These are phyloP conservation scores for Hortiboletus flavorubellus DNA, from an alignment of 768 basidiomycete genomes.

Conservation along the genomic window DNA sequence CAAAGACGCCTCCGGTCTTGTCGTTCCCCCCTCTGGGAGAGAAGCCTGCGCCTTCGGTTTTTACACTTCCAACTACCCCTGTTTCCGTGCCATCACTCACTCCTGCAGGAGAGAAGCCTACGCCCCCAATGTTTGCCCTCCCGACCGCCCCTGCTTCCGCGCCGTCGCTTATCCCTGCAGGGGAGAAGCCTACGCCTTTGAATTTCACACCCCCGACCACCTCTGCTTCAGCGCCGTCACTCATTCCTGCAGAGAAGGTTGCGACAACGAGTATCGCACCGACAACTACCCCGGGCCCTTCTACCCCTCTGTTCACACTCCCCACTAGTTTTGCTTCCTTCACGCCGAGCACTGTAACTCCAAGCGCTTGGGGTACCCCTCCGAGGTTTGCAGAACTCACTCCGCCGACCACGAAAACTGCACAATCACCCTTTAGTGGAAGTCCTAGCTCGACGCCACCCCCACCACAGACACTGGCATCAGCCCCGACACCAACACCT, in stretches of 20 bases:
- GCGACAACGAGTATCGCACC: slow-evolving; percentile 2
- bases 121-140: too few relatives aligned
- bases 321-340: slow-evolving; percentile 12
- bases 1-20: slow-evolving; percentile 49
- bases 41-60: slow-evolving; percentile 8
- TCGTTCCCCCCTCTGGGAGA: slow-evolving; percentile 28
- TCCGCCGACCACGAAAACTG: neutral
- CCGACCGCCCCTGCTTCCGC: too few relatives aligned
- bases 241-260: neutral
- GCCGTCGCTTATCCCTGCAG: neutral
- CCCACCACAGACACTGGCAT: neutral
- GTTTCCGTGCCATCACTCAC: neutral
- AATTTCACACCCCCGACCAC: slow-evolving; percentile 6
- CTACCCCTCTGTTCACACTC: slow-evolving; percentile 8
- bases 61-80: slow-evolving; percentile 4
- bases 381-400: slow-evolving; percentile 2
- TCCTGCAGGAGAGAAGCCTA: neutral
- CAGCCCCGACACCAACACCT: slow-evolving; percentile 14
- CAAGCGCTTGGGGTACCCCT: slow-evolving; percentile 4
- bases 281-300: neutral
- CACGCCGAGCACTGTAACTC: slow-evolving; percentile 1
- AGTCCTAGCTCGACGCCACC: slow-evolving; percentile 5
- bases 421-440: slow-evolving; percentile 10
- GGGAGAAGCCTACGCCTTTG: slow-evolving; percentile 9
- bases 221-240: neutral